Evolutionary conservation across 164 flowering plant species (phyloP), one percentile per base, ranked within the genome.

Genomic region (Piper betle): DNA sequence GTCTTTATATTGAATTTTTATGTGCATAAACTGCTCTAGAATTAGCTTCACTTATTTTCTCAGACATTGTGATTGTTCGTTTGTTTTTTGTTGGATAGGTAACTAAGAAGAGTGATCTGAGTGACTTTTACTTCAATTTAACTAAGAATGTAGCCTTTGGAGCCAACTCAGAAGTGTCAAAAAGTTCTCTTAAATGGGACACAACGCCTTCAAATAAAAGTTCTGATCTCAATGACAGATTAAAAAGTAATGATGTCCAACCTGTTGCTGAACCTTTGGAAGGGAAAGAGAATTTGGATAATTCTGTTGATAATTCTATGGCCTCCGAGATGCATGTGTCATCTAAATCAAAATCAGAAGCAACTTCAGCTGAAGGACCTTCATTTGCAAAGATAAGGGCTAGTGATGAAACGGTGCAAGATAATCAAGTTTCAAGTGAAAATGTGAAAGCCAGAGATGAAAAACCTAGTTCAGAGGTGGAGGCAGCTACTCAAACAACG

Each of bases 121-220:
- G 64, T 11, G 69, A 66, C 46, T 66, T 66, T 43, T 66, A 66
- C 55, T 66, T 66, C 60, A 66, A 66, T 41, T 60, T 66, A 8
- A 7, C 59, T 5, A 66, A 66, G 69, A 66, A 66, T 39, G 69
- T 66, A 19, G 64, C 69, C 55, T 66, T 66, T 61, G 69, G 69
- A 60, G 69, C 53, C 15, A 10, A 56, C 25, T 6, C 42, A 3
- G 40, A 62, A 1, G 59, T 41, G 17, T 43, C 60, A 39, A 50
- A 16, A 18, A 39, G 54, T 17, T 8, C 59, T 12, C 5, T 33
- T 16, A 54, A 54, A 18, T 43, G 38, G 54, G 59, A 37, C 4
- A 17, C 41, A 33, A 6, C 53, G 37, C 41, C 20, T n/a, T 60
- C 18, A 61, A 15, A 39, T 17, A 40, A n/a, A 41, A 63, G 41